A percentile compares a stretch with the other conserved stretches of the same genome.
These are phyloP conservation scores for Paxillus involutus DNA, from an alignment of 768 basidiomycete genomes.

Conservation along the genomic window DNA sequence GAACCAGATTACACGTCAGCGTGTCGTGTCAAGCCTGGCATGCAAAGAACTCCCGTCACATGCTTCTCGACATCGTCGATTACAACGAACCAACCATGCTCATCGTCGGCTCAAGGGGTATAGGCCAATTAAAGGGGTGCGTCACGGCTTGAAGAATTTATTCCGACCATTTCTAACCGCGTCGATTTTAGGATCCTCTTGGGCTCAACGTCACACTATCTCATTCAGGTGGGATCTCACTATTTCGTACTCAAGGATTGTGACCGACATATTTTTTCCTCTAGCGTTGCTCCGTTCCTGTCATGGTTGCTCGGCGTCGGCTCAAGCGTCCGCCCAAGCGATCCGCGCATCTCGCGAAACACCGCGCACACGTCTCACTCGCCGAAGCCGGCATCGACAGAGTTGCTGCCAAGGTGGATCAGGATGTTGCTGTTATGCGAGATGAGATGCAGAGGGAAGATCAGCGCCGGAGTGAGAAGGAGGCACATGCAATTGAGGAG, in stretches of 20 bases:
- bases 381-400: constrained; percentile 87
- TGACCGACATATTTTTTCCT: constrained; percentile 1
- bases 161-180: background rate
- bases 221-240: constrained; percentile 62
- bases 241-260: background rate
- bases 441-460: constrained; percentile 75
- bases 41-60: constrained; percentile 91
- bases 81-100: constrained; percentile 86
- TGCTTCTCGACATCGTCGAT: constrained; percentile 90
- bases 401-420: constrained; percentile 81
- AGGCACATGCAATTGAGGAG: constrained; percentile 19
- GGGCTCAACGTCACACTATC: constrained; percentile 93
- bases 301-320: constrained; percentile 93
- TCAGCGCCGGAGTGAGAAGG: constrained; percentile 30
- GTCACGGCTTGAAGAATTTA: constrained; percentile 15
- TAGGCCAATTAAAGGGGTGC: constrained; percentile 86
- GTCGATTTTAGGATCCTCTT: constrained; percentile 68
- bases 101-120: constrained; percentile 92
- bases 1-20: constrained; percentile 84
- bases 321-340: constrained; percentile 85
- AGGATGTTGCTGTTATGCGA: constrained; percentile 79
- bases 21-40: constrained; percentile 95
- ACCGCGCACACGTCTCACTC: constrained; percentile 81
- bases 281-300: constrained; percentile 90
- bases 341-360: constrained; percentile 76